Conservation (phyloP, 345 rosid genomes). For the Ceriops tagal region DNA sequence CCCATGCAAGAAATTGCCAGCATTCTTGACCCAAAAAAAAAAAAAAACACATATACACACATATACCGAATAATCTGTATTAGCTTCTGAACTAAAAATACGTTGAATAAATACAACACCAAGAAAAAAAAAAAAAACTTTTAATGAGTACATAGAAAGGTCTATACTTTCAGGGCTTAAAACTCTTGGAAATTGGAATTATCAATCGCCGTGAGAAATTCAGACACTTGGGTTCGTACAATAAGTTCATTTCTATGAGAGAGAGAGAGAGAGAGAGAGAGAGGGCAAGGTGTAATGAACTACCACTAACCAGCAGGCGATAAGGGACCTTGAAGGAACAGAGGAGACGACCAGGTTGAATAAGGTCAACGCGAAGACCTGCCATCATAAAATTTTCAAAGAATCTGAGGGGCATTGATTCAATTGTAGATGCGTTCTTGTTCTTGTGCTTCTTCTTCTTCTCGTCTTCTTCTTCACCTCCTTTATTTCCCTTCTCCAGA, state of each 20-base stretch:
- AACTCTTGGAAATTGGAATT: no score
- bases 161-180: no score
- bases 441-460: constrained; percentile 18
- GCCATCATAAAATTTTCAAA: constrained; percentile 56
- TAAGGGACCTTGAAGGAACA: constrained; percentile 75
- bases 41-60: no score
- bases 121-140: neutral
- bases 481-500: constrained; percentile 65
- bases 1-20: constrained; percentile 87
- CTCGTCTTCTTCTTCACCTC: constrained; percentile 18
- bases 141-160: no score
- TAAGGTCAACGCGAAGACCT: constrained; percentile 58
- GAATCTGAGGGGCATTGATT: constrained; percentile 46
- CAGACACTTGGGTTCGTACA: no score
- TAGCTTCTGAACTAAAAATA: no score
- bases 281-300: neutral
- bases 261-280: neutral
- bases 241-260: neutral
- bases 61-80: neutral
- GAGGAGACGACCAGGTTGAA: constrained; percentile 70
- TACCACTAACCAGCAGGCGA: constrained; percentile 59
- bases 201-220: no score
- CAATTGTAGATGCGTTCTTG: constrained; percentile 30
- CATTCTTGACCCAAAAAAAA: constrained; percentile 43
- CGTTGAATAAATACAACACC: neutral